Conservation (phyloP, 805 yeast genomes). For the Kluyveromyces siamensis region DNA sequence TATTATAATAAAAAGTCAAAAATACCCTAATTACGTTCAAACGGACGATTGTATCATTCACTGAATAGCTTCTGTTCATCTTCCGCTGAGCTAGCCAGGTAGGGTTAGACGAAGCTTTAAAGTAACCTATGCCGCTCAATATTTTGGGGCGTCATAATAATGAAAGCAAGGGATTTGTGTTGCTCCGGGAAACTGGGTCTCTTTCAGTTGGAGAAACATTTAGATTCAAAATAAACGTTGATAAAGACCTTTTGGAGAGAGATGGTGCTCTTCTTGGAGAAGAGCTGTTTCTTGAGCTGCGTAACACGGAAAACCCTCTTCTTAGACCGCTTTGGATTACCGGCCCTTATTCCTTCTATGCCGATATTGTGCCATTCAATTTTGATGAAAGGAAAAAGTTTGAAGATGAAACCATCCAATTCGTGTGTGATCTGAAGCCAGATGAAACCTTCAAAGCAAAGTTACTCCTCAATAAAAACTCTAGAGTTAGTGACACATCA, state of each 20-base stretch:
- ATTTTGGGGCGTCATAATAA: neutral
- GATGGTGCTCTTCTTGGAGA: slow-evolving; percentile 8
- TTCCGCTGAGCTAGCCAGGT: neutral
- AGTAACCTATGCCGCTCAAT: neutral
- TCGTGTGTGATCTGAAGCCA: slow-evolving; percentile 54
- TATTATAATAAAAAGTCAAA: too few species aligned
- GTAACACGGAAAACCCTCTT: slow-evolving; percentile 63
- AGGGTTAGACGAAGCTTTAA: neutral
- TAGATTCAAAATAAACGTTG: slow-evolving; percentile 18
- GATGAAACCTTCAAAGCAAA: slow-evolving; percentile 57
- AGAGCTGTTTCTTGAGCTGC: slow-evolving; percentile 38
- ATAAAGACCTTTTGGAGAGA: slow-evolving; percentile 8
- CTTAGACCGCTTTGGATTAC: slow-evolving; percentile 76
- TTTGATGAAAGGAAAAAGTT: slow-evolving; percentile 43
- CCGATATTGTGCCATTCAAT: slow-evolving; percentile 64
- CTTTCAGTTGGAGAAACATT: slow-evolving; percentile 23
- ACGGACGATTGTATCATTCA: too few species aligned
- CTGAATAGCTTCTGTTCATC: too few species aligned
- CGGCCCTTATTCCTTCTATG: slow-evolving; percentile 84
- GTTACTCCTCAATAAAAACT: slow-evolving; percentile 39
- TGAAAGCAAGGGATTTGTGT: neutral
- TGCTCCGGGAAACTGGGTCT: neutral
- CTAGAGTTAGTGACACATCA: slow-evolving; percentile 15
- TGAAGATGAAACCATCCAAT: slow-evolving; percentile 33
- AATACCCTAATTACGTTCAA: too few species aligned